A percentile compares a stretch with the other conserved stretches of the same genome.
These are phyloP conservation scores for Mycogone perniciosa DNA, from an alignment of 2,329 filamentous ascomycete genomes.

Conservation along the genomic window DNA sequence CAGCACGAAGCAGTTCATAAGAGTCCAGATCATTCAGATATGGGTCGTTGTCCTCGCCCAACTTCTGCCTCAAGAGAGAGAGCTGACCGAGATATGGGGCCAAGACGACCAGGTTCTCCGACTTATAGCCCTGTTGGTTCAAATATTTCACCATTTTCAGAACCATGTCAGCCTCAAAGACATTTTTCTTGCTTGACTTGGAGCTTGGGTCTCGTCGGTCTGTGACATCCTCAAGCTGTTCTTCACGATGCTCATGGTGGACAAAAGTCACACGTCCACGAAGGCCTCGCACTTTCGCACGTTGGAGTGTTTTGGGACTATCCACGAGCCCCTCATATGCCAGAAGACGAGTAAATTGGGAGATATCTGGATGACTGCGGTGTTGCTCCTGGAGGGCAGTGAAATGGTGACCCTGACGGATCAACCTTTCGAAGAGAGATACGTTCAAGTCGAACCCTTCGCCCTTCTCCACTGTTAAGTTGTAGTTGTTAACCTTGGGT, in stretches of 20 bases:
- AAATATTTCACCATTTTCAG: conserved; percentile 60
- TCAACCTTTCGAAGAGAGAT: conserved; percentile 63
- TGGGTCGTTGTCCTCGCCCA: conserved; percentile 55
- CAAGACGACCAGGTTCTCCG: conserved; percentile 58
- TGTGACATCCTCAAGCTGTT: conserved; percentile 31
- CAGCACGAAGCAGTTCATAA: conserved; percentile 51
- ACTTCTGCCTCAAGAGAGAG: conserved; percentile 44
- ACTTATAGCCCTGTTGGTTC: conserved; percentile 63
- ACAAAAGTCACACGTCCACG: conserved; percentile 57
- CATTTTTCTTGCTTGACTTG: conserved; percentile 52
- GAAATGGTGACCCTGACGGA: conserved; percentile 48
- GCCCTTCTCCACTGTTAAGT: conserved; percentile 55
- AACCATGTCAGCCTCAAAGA: conserved; percentile 60
- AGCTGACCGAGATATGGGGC: conserved; percentile 70
- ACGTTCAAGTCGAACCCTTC: conserved; percentile 60
- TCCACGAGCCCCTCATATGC: conserved; percentile 59
- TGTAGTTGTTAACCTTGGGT: conserved; percentile 58
- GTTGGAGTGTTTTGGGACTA: conserved; percentile 39
- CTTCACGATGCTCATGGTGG: conserved; percentile 54
- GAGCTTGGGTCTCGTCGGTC: conserved; percentile 46
- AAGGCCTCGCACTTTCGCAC: conserved; percentile 49
- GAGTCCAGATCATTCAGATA: conserved; percentile 64
- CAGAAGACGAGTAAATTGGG: conserved; percentile 47
- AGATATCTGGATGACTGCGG: conserved; percentile 64
- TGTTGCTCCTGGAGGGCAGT: conserved; percentile 55